Evolutionary conservation across 2,329 filamentous ascomycete genomes (phyloP).

Genomic region (Cladorrhinum sp.): DNA sequence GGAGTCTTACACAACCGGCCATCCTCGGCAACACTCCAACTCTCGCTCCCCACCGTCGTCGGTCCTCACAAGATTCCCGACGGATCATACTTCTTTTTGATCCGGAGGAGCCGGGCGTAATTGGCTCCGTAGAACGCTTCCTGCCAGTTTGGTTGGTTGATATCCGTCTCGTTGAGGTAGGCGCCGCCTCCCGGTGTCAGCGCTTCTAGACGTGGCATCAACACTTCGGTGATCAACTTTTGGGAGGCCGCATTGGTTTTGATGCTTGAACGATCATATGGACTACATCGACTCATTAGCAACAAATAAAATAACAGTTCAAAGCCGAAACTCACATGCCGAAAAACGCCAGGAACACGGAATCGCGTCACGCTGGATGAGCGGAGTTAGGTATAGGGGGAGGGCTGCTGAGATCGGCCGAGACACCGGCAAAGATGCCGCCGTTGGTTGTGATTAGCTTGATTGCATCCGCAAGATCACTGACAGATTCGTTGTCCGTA

Average conservation of each 20-base stretch:
- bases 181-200: conserved; percentile 31
- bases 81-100: background rate
- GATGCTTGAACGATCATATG: background rate
- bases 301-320: too few relatives aligned
- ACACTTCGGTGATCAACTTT: background rate
- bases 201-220: background rate
- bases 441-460: background rate
- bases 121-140: conserved; percentile 34
- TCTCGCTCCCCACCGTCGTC: background rate
- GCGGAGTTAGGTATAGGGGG: background rate
- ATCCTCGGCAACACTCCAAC: background rate
- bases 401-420: background rate
- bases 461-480: background rate
- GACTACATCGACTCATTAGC: too few relatives aligned
- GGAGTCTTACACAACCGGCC: background rate
- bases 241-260: background rate
- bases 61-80: background rate
- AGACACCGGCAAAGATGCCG: background rate
- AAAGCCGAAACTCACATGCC: background rate
- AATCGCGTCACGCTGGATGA: background rate
- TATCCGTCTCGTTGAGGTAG: conserved; percentile 43
- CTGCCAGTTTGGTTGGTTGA: conserved; percentile 34
- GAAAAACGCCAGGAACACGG: background rate
- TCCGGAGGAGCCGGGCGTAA: background rate
- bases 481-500: background rate